These are phyloP conservation scores for Clonostachys byssicola DNA, from an alignment of 2,329 filamentous ascomycete species.

Conservation along the genomic window DNA sequence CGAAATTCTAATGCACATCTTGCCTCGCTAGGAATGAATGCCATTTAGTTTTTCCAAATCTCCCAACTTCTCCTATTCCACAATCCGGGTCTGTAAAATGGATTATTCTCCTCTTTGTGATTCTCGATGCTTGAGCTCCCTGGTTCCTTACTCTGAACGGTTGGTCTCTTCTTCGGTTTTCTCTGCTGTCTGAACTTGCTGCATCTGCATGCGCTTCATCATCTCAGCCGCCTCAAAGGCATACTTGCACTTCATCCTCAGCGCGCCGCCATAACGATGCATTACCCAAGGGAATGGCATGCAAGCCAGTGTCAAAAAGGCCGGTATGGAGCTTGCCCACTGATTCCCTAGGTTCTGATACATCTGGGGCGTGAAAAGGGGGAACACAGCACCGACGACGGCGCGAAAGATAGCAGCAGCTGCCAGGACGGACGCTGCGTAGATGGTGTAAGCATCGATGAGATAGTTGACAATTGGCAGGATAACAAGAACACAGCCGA, in stretches of 20 bases:
- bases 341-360: slow-evolving; percentile 57
- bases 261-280: slow-evolving; percentile 50
- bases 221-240: slow-evolving; percentile 29
- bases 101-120: too few species aligned
- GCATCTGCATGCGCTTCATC: too few species aligned
- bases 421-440: slow-evolving; percentile 38
- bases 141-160: too few species aligned
- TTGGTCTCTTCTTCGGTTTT: too few species aligned
- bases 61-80: too few species aligned
- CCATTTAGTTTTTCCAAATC: too few species aligned
- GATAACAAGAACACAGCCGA: slow-evolving; percentile 22
- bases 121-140: too few species aligned
- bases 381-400: slow-evolving; percentile 17
- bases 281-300: slow-evolving; percentile 56
- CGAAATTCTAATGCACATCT: too few species aligned
- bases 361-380: slow-evolving; percentile 50
- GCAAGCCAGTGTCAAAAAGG: slow-evolving; percentile 63
- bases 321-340: slow-evolving; percentile 67
- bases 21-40: too few species aligned
- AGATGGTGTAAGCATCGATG: slow-evolving; percentile 41
- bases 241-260: slow-evolving; percentile 50
- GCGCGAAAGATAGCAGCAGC: slow-evolving; percentile 49
- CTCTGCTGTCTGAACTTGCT: too few species aligned
- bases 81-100: too few species aligned
- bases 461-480: slow-evolving; percentile 42